Conservation (phyloP, 495 filamentous ascomycete genomes). For the Neurospora sp. region DNA sequence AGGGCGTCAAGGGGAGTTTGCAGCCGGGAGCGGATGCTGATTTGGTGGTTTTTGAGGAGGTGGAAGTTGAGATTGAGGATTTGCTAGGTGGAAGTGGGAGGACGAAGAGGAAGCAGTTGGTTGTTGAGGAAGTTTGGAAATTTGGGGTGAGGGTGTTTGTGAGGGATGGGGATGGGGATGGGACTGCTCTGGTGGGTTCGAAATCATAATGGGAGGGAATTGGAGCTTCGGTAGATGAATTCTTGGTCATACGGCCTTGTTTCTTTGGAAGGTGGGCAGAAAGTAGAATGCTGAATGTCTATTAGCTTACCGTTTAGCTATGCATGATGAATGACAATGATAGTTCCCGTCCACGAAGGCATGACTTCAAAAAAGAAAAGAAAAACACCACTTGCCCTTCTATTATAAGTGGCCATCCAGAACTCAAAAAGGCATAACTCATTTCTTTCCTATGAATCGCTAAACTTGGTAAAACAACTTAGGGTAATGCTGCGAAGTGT, state of each 20-base stretch:
- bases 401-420: not conserved
- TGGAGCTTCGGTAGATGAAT: no score
- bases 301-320: not conserved
- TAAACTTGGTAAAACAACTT: not conserved
- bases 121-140: constrained; percentile 22
- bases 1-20: constrained; percentile 57
- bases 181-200: no score
- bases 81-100: not conserved
- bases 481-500: not conserved
- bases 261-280: no score
- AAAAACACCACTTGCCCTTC: no score
- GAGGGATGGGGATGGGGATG: not conserved
- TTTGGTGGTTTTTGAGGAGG: constrained; percentile 58
- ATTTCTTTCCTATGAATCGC: not conserved
- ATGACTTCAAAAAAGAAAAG: no score
- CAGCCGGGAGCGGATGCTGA: constrained; percentile 69
- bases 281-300: not conserved
- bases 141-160: constrained; percentile 14
- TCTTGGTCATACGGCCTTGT: no score
- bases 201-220: no score
- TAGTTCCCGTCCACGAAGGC: not conserved
- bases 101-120: not conserved
- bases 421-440: not conserved
- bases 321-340: not conserved
- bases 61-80: not conserved